These are phyloP conservation scores for Backusella sp. DNA, from an alignment of 192 early-diverging fungal genomes.

Conservation along the genomic window DNA sequence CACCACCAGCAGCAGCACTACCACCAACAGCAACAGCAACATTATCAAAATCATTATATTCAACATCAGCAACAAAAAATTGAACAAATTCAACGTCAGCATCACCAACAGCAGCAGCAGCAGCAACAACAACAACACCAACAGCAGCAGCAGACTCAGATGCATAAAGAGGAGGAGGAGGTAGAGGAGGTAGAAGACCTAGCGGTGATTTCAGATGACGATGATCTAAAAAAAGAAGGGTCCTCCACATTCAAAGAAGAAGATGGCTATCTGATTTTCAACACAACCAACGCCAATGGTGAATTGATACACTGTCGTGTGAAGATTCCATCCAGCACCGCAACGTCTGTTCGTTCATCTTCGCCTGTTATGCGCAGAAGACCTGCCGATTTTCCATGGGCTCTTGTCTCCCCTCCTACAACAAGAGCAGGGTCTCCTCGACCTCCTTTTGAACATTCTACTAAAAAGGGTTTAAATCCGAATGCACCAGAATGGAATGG, in stretches of 20 bases:
- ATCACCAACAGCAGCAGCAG: background rate
- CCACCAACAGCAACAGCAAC: background rate
- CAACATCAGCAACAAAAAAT: background rate
- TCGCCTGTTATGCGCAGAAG: background rate
- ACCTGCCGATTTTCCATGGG: slow-evolving; percentile 4
- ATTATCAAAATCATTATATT: background rate
- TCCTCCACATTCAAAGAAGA: slow-evolving; percentile 9
- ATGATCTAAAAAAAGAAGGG: background rate
- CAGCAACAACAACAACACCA: background rate
- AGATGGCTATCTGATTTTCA: slow-evolving; percentile 18
- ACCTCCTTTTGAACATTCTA: background rate
- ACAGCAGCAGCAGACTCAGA: background rate
- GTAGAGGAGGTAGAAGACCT: background rate
- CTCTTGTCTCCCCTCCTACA: slow-evolving; percentile 5
- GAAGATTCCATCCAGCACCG: slow-evolving; percentile 11
- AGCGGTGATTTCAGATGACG: background rate
- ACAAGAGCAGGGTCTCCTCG: slow-evolving; percentile 17
- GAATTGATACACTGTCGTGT: slow-evolving; percentile 20
- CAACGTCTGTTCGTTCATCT: background rate
- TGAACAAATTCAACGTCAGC: background rate
- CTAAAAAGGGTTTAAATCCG: slow-evolving; percentile 19
- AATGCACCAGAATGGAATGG: slow-evolving; percentile 25
- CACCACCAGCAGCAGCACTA: background rate
- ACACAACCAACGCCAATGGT: slow-evolving; percentile 14
- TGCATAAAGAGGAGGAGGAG: slow-evolving; percentile 4